Conservation (phyloP, 495 filamentous ascomycete species). For the Penicillium diatomitis region DNA sequence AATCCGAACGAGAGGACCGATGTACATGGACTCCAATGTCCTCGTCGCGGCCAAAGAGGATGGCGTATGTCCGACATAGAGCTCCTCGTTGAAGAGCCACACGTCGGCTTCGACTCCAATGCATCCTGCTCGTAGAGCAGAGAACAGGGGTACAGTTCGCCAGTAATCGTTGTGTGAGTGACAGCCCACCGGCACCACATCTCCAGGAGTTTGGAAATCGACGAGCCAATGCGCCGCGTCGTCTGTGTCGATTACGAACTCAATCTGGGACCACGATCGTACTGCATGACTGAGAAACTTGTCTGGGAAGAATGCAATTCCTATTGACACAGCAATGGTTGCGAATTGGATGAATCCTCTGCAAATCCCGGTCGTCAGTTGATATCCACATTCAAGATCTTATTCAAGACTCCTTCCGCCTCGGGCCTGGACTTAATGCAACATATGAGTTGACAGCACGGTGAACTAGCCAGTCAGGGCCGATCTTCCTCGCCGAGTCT, state of each 20-base stretch:
- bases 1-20: constrained; percentile 44
- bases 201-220: constrained; percentile 52
- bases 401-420: neutral
- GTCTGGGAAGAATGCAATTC: constrained; percentile 46
- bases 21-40: constrained; percentile 46
- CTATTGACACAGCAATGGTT: constrained; percentile 42
- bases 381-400: neutral
- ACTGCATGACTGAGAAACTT: constrained; percentile 39
- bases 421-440: too few species aligned
- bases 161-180: constrained; percentile 88
- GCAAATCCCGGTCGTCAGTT: neutral
- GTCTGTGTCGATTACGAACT: constrained; percentile 28
- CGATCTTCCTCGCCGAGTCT: too few species aligned
- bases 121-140: constrained; percentile 56
- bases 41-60: constrained; percentile 37
- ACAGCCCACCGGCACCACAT: constrained; percentile 58
- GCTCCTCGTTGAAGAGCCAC: constrained; percentile 65
- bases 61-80: constrained; percentile 50
- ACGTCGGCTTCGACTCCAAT: constrained; percentile 77
- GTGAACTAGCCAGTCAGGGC: too few species aligned
- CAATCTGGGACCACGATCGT: constrained; percentile 41
- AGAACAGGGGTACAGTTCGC: constrained; percentile 62
- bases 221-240: constrained; percentile 58
- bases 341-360: constrained; percentile 42
- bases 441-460: too few species aligned